Evolutionary conservation across 176 grass and related monocot species (phyloP).

Genomic region (Phoenix dactylifera): DNA sequence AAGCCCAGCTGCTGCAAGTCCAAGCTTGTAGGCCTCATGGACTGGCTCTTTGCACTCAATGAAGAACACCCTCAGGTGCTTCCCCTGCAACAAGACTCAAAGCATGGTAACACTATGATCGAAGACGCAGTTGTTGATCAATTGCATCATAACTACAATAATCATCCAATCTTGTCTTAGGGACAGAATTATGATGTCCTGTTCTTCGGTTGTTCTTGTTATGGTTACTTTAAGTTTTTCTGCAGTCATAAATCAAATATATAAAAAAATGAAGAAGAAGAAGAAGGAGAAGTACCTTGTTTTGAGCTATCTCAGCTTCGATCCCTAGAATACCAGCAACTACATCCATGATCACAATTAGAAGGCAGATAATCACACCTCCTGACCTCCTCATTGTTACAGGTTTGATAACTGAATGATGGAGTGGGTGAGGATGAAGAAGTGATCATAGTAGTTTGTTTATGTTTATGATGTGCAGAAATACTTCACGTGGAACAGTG

Average conservation of each 20-base stretch:
- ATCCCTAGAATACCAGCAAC: slow-evolving; percentile 65
- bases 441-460: not conserved
- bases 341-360: slow-evolving; percentile 67
- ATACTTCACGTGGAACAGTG: slow-evolving; percentile 7
- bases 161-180: too few relatives aligned
- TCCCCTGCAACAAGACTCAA: slow-evolving; percentile 25
- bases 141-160: too few relatives aligned
- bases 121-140: too few relatives aligned
- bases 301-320: slow-evolving; percentile 62
- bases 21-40: slow-evolving; percentile 64
- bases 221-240: too few relatives aligned
- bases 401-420: slow-evolving; percentile 9
- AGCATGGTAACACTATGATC: too few relatives aligned
- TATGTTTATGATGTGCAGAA: too few relatives aligned
- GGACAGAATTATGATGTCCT: too few relatives aligned
- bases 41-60: slow-evolving; percentile 82
- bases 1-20: slow-evolving; percentile 54
- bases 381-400: slow-evolving; percentile 52
- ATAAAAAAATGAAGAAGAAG: too few relatives aligned
- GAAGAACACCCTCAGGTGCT: slow-evolving; percentile 46
- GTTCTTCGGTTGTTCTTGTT: too few relatives aligned
- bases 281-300: slow-evolving; percentile 31
- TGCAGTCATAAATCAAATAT: too few relatives aligned
- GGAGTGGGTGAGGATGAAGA: slow-evolving; percentile 18
- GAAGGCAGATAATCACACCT: slow-evolving; percentile 50